A percentile compares a stretch with the other conserved stretches of the same genome.
Evolutionary conservation across 2,329 filamentous ascomycete genomes (phyloP).

Genomic region (Aureobasidium sp.): DNA sequence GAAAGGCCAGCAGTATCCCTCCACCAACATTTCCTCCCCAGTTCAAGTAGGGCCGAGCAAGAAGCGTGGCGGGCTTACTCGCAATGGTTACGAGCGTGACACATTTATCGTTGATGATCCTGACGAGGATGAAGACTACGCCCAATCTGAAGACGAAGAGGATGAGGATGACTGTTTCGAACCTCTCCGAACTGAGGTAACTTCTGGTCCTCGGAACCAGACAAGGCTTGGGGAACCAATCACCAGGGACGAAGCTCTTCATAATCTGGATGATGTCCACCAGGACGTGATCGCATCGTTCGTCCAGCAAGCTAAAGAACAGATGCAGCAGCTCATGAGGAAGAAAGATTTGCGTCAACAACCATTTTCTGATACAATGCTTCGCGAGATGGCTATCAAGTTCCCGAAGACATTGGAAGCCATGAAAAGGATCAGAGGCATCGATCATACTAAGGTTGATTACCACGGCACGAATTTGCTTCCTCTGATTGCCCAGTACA

Average conservation of each 20-base stretch:
- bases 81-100: constrained; percentile 32
- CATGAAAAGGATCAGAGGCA: constrained; percentile 58
- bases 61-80: constrained; percentile 24
- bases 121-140: constrained; percentile 31
- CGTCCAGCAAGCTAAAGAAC: constrained; percentile 52
- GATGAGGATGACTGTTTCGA: constrained; percentile 40
- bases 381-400: constrained; percentile 65
- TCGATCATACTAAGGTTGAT: constrained; percentile 56
- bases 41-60: constrained; percentile 41
- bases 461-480: constrained; percentile 57
- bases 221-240: constrained; percentile 52
- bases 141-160: constrained; percentile 27
- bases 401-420: constrained; percentile 57
- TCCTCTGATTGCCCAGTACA: constrained; percentile 45
- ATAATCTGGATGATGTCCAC: constrained; percentile 53
- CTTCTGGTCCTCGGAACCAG: constrained; percentile 31
- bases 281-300: constrained; percentile 59
- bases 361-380: constrained; percentile 61
- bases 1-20: constrained; percentile 45
- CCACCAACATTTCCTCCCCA: constrained; percentile 63
- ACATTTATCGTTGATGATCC: constrained; percentile 30
- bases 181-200: constrained; percentile 31
- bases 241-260: constrained; percentile 48
- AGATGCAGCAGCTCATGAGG: constrained; percentile 57
- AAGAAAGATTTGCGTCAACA: constrained; percentile 50